Base-by-base conservation (phyloP, 163 green algal genomes). In the Scenedesmus sp. region DNA sequence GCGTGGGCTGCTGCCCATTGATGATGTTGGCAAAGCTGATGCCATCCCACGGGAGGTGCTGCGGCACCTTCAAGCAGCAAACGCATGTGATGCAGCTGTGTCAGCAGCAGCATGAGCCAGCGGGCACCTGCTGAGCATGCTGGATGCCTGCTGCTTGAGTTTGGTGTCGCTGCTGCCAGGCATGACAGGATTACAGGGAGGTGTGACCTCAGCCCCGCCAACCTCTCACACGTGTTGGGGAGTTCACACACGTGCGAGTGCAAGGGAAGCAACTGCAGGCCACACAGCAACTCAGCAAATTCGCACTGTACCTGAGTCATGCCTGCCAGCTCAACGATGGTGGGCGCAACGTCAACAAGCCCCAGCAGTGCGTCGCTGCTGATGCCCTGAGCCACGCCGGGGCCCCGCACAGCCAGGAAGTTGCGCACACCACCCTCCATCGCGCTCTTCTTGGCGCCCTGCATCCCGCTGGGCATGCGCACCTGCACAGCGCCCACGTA, bases 381-480 rank as follows among this genome's bases (percentile, higher is more conserved):
- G 35, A 24, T 42, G 12, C 88, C 88, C 22, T 88, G 53, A 33
- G 59, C 26, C 79, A 91, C 80, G 35, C 88, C 88, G 2, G 88
- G 88, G n/a, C 88, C 88, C 6, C 26, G 26, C 43, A 88, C 88
- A n/a, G 59, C 88, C 30, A 91, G 59, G 37, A 87, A 59, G 42
- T 87, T 88, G 88, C 88, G 88, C 65, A 83, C 84, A 2, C 88
- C 88, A 22, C 88, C 88, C 79, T 91, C 88, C 12, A 30, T 44
- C 2, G 84, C 88, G 3, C 18, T 37, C 43, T 53, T 40, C 80
- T 91, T 91, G 56, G 59, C 15, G 30, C 88, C 88, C 44, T 82
- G 79, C 88, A 91, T 91, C 49, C 88, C 78, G 46, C 79, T 88
- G 33, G 88, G 88, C 88, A 91, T 91, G 80, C 88, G 88, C 30